phyloP scores from a whole-genome alignment of 805 yeast genomes.

The Cyberlindnera xylosilytica region DNA sequence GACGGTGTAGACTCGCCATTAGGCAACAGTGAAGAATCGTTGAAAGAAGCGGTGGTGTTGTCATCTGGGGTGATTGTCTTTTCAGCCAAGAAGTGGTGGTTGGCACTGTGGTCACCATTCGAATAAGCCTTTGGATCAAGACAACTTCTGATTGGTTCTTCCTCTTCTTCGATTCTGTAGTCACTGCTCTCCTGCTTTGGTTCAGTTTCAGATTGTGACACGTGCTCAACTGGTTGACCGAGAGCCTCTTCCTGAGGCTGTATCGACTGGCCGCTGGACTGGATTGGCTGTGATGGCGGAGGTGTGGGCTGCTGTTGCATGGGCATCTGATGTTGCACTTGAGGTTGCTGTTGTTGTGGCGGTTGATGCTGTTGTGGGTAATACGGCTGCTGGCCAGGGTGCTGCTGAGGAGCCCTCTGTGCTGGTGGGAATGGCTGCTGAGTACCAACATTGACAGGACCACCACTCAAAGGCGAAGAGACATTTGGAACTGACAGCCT shows the following conservation, averaged over 20 bases:
- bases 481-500: slow-evolving; percentile 20
- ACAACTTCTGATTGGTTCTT: not conserved
- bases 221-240: too few relatives aligned
- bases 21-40: slow-evolving; percentile 14
- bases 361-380: slow-evolving; percentile 1
- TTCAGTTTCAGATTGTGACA: too few relatives aligned
- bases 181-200: too few relatives aligned
- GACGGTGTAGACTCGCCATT: slow-evolving; percentile 26
- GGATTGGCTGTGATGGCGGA: not conserved
- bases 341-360: not conserved
- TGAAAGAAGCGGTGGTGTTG: slow-evolving; percentile 9
- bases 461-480: slow-evolving; percentile 20
- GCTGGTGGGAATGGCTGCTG: not conserved
- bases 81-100: slow-evolving; percentile 27
- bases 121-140: not conserved
- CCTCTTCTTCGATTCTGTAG: too few relatives aligned
- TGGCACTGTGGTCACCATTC: not conserved
- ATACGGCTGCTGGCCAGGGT: slow-evolving; percentile 7
- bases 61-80: slow-evolving; percentile 14
- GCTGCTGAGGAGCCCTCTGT: slow-evolving; percentile 6
- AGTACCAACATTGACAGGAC: not conserved
- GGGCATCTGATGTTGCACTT: not conserved
- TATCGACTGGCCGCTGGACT: too few relatives aligned
- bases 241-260: too few relatives aligned
- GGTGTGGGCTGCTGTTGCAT: slow-evolving; percentile 4